A percentile compares a stretch with the other conserved stretches of the same genome.
phyloP scores from a whole-genome alignment of 202 grass and related monocot species.

The Panicum virgatum region DNA sequence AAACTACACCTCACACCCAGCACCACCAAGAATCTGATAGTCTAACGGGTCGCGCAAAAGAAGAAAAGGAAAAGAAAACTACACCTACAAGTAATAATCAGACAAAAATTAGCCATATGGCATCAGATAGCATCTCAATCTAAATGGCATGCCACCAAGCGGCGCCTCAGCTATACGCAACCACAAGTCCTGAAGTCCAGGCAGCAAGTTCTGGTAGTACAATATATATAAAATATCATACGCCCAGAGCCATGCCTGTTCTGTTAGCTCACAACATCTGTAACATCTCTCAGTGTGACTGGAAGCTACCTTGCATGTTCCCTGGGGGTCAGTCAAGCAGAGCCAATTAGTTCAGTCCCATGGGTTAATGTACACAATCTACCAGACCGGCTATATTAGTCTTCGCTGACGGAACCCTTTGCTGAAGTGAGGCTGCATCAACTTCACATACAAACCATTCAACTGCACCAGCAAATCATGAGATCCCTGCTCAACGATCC shows the following conservation, averaged over 20 bases:
- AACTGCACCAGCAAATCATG: slow-evolving; percentile 80
- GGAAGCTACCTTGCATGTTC: background rate
- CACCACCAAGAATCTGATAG: background rate
- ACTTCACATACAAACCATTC: slow-evolving; percentile 86
- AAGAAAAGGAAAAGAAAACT: background rate
- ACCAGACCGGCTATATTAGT: slow-evolving; percentile 55
- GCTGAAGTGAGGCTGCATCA: slow-evolving; percentile 96
- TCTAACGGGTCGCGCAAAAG: background rate
- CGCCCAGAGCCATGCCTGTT: slow-evolving; percentile 12
- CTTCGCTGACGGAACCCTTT: slow-evolving; percentile 85
- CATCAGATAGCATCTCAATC: background rate
- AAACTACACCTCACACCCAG: background rate
- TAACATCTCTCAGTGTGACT: slow-evolving; percentile 15
- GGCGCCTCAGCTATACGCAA: background rate
- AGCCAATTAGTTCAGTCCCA: slow-evolving; percentile 25
- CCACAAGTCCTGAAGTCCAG: background rate
- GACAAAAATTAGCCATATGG: background rate
- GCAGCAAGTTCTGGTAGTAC: background rate
- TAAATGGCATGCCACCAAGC: background rate
- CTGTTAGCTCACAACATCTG: slow-evolving; percentile 3
- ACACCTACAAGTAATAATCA: background rate
- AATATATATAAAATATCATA: background rate
- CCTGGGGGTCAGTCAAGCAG: slow-evolving; percentile 11
- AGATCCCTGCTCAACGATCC: slow-evolving; percentile 89
- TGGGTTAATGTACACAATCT: slow-evolving; percentile 39